These are phyloP conservation scores for Wickerhamia fluorescens DNA, from an alignment of 805 yeast species.

Conservation along the genomic window DNA sequence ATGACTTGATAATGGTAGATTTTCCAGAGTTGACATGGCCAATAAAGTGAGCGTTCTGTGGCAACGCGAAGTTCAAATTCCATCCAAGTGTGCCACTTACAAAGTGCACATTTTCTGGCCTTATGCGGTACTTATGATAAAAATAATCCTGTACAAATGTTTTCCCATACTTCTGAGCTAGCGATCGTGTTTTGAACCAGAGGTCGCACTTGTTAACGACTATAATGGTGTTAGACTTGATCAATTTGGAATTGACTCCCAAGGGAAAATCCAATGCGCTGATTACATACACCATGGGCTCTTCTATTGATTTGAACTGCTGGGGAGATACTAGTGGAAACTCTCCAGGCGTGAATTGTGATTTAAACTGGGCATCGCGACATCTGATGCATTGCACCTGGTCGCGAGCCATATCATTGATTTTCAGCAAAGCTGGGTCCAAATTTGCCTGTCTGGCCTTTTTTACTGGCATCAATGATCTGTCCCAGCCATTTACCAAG, in stretches of 20 bases:
- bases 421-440: constrained; percentile 1
- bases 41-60: constrained; percentile 41
- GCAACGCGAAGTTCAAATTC: constrained; percentile 40
- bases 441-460: constrained; percentile 1
- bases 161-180: constrained; percentile 17
- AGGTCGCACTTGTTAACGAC: constrained; percentile 40
- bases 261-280: constrained; percentile 72
- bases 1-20: constrained; percentile 48
- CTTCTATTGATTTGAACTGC: not conserved
- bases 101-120: constrained; percentile 36
- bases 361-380: constrained; percentile 41
- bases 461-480: not conserved
- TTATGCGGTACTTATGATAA: constrained; percentile 19
- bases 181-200: constrained; percentile 25
- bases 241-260: constrained; percentile 34
- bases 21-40: constrained; percentile 72
- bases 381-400: constrained; percentile 48
- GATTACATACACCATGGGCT: constrained; percentile 42
- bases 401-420: not conserved
- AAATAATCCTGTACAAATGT: constrained; percentile 31
- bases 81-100: constrained; percentile 49
- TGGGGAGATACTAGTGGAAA: constrained; percentile 19
- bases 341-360: constrained; percentile 29
- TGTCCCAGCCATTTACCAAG: constrained; percentile 13
- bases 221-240: constrained; percentile 18